Evolutionary conservation across 2,329 filamentous ascomycete species (phyloP).

Genomic region (Fusarium pseudonygamai): DNA sequence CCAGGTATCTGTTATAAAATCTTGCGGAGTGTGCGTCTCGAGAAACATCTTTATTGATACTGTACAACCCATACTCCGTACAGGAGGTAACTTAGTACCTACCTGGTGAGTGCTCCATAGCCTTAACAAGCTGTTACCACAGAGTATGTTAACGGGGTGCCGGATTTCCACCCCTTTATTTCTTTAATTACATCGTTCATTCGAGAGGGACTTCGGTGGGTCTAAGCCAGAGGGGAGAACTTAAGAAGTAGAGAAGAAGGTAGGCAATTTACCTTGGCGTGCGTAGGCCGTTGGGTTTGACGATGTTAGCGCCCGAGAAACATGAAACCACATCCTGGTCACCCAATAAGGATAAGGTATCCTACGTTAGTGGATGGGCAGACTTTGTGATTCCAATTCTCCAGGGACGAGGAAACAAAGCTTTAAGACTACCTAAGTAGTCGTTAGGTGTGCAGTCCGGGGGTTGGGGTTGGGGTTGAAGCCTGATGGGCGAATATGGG

Average conservation of each 20-base stretch:
- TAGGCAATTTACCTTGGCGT: slow-evolving; percentile 27
- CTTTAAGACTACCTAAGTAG: neutral
- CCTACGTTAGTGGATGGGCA: neutral
- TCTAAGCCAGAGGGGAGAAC: neutral
- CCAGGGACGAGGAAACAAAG: neutral
- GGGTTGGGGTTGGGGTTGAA: neutral
- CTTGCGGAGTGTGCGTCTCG: neutral
- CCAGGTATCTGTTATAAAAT: neutral
- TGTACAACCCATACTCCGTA: neutral
- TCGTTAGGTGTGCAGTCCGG: neutral
- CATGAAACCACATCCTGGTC: slow-evolving; percentile 37
- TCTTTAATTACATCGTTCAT: neutral
- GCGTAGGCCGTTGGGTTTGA: slow-evolving; percentile 36
- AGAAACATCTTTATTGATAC: neutral
- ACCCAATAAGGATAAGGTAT: slow-evolving; percentile 13
- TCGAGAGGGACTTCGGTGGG: slow-evolving; percentile 20
- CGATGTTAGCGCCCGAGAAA: slow-evolving; percentile 42
- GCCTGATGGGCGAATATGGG: neutral
- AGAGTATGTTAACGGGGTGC: neutral
- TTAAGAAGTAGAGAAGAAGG: neutral
- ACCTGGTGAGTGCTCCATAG: neutral
- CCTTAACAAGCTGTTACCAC: neutral
- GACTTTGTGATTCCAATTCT: neutral
- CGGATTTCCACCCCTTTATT: slow-evolving; percentile 19
- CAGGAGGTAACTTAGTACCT: neutral